These are phyloP conservation scores for Leucocoprinus birnbaumii DNA, from an alignment of 768 basidiomycete genomes.

Conservation along the genomic window DNA sequence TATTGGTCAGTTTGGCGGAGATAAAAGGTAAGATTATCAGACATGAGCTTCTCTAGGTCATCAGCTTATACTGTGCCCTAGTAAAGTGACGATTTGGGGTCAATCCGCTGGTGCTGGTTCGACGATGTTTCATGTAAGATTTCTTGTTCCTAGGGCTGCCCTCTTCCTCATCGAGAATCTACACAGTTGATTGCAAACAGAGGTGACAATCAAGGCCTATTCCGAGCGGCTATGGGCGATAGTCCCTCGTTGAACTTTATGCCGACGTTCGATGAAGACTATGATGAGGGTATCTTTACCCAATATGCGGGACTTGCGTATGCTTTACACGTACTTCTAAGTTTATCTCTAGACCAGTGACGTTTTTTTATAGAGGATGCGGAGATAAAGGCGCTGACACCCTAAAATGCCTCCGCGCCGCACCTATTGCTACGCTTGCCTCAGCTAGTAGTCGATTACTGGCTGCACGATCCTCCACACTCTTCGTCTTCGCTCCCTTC, in stretches of 20 bases:
- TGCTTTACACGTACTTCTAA: conserved; percentile 9
- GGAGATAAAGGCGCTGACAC: conserved; percentile 16
- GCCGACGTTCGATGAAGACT: conserved; percentile 29
- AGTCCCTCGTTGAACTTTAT: conserved; percentile 38
- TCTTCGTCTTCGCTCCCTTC: conserved; percentile 38
- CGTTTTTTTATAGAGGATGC: conserved; percentile 23
- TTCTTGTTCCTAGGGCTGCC: not conserved
- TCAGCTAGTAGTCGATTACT: conserved; percentile 29
- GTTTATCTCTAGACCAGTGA: not conserved
- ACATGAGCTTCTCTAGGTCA: not conserved
- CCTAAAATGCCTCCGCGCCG: conserved; percentile 32
- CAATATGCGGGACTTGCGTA: conserved; percentile 35
- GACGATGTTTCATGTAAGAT: conserved; percentile 35
- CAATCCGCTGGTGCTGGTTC: conserved; percentile 41
- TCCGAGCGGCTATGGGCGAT: conserved; percentile 40
- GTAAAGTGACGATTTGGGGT: conserved; percentile 40
- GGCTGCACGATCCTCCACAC: conserved; percentile 25
- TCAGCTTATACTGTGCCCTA: conserved; percentile 8
- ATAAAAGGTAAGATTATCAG: conserved; percentile 23
- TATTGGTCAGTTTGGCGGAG: conserved; percentile 34
- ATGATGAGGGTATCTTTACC: conserved; percentile 30
- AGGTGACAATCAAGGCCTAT: conserved; percentile 34
- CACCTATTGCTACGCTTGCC: conserved; percentile 23
- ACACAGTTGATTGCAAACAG: conserved; percentile 37
- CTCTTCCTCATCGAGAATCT: not conserved